A percentile compares a stretch with the other conserved stretches of the same genome.
Evolutionary conservation across 2,329 filamentous ascomycete species (phyloP).

Genomic region (Sclerotinia borealis): DNA sequence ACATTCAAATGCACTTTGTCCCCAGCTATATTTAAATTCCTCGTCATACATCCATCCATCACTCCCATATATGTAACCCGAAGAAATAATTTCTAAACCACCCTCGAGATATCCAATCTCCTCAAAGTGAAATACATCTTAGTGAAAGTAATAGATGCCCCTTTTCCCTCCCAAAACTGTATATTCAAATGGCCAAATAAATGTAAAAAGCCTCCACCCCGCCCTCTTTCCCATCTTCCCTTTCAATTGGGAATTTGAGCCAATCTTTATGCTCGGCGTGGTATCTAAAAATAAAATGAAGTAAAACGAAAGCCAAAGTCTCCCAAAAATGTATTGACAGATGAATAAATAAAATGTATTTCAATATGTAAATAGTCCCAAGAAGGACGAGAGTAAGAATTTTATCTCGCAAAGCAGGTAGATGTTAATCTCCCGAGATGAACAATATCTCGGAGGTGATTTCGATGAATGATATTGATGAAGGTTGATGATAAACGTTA

Average conservation of each 20-base stretch:
- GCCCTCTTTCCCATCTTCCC: not conserved
- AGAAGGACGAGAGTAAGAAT: not conserved
- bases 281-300: not conserved
- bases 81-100: conserved; percentile 1
- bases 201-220: not conserved
- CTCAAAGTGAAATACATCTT: not conserved
- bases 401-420: not conserved
- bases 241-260: not conserved
- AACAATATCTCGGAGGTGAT: not conserved
- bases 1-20: not conserved
- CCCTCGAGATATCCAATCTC: not conserved
- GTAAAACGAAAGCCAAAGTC: not conserved
- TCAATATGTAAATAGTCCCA: not conserved
- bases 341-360: not conserved
- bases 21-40: not conserved
- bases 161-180: not conserved
- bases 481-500: not conserved
- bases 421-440: not conserved
- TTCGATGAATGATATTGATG: not conserved
- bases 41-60: not conserved
- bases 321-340: not conserved
- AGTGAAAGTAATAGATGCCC: not conserved
- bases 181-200: not conserved
- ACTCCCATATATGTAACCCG: not conserved
- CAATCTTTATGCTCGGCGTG: not conserved